Evolutionary conservation across 2,329 filamentous ascomycete species (phyloP).

Genomic region (Cytospora chrysosperma): DNA sequence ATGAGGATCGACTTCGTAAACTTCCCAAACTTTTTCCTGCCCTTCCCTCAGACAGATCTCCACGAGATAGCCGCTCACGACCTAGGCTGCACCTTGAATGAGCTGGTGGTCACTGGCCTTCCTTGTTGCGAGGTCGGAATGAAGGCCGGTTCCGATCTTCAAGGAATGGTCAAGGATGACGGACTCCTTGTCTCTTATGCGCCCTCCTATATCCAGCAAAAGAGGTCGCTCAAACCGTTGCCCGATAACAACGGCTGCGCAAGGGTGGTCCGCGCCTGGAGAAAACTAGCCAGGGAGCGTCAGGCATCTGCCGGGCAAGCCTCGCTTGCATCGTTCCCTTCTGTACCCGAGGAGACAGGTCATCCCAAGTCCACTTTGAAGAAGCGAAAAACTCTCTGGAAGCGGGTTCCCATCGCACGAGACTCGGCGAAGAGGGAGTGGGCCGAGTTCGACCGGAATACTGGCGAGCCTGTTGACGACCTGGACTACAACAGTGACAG

Average conservation of each 20-base stretch:
- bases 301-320: conserved; percentile 6
- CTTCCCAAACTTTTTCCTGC: conserved; percentile 47
- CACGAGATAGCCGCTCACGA: conserved; percentile 55
- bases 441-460: conserved; percentile 43
- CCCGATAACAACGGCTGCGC: conserved; percentile 40
- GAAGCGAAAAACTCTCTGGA: conserved; percentile 51
- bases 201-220: conserved; percentile 43
- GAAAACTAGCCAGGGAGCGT: conserved; percentile 29
- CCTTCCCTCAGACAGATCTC: conserved; percentile 46
- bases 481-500: conserved; percentile 23
- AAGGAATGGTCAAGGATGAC: conserved; percentile 52
- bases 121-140: conserved; percentile 49
- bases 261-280: conserved; percentile 48
- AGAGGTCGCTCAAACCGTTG: conserved; percentile 41
- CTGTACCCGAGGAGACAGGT: conserved; percentile 42
- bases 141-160: conserved; percentile 46
- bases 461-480: conserved; percentile 19
- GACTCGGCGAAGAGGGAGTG: conserved; percentile 44
- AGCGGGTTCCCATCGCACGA: conserved; percentile 45
- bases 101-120: conserved; percentile 52
- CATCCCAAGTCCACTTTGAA: conserved; percentile 42
- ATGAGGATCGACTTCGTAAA: conserved; percentile 56
- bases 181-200: conserved; percentile 50
- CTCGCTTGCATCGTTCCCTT: conserved; percentile 31
- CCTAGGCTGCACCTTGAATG: conserved; percentile 52